Base-by-base conservation (phyloP, 495 filamentous ascomycete genomes). In the Aspergillus sclerotiicarbonarius region DNA sequence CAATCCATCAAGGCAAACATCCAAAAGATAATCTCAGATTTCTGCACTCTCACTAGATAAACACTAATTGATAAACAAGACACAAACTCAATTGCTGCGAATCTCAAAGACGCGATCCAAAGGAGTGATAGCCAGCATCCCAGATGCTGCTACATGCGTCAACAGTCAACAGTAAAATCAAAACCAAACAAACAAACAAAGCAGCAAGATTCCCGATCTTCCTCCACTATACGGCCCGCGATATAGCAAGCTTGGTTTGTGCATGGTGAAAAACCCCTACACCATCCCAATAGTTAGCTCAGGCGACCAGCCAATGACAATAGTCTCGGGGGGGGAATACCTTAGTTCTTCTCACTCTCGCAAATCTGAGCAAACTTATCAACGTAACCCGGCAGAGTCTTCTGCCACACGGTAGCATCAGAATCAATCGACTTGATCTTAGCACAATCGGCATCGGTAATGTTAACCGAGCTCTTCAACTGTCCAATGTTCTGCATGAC, bases 301-400 rank as follows among this genome's bases (percentile, higher is more conserved):
- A n/a, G n/a, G n/a, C n/a, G n/a, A n/a, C n/a, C n/a, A n/a, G n/a
- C n/a, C n/a, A n/a, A n/a, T n/a, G n/a, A n/a, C n/a, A n/a, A n/a
- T n/a, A n/a, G n/a, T n/a, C n/a, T n/a, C n/a, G 13, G 37, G 12
- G 15, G 37, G 6, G 12, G n/a, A n/a, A n/a, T n/a, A 41, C 1
- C 37, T 2, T 31, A 54, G 33, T 21, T 51, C 58, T 60, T 60
- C 37, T 51, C 45, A 35, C 49, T 50, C 21, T 33, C 56, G 46
- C 58, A 60, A 46, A 25, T 16, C 45, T 54, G 10, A 6, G 51
- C 58, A 33, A 60, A 60, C 46, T 54, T 46, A 33, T 60, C 58
- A 15, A 60, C 39, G 45, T 60, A 60, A 2, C 45, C 53, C 5
- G 58, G 58, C 20, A 60, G 25, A n/a, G 58, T 51, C 58, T 60